A percentile compares a stretch with the other conserved stretches of the same genome.
These are phyloP conservation scores for Camillea tinctor DNA, from an alignment of 2,329 filamentous ascomycete genomes.

Conservation along the genomic window DNA sequence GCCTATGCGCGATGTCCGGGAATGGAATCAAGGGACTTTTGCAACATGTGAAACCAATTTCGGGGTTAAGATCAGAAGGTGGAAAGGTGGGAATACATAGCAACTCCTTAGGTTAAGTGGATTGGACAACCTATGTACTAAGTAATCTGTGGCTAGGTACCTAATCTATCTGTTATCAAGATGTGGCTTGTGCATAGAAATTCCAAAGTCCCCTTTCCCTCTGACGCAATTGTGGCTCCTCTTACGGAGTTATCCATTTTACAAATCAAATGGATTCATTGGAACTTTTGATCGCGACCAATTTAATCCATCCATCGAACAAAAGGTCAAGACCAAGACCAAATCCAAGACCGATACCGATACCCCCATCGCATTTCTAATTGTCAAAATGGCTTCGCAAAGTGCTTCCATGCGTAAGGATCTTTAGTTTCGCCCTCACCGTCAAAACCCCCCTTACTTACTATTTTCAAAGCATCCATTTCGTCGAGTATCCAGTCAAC, in stretches of 20 bases:
- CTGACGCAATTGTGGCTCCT: neutral
- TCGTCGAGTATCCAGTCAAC: conserved; percentile 25
- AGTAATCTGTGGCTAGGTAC: too few relatives aligned
- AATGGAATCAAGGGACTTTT: neutral
- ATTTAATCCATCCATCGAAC: conserved; percentile 4
- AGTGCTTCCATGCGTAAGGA: conserved; percentile 25
- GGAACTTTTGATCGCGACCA: neutral
- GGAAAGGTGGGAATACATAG: too few relatives aligned
- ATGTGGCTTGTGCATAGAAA: too few relatives aligned
- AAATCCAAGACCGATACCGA: neutral
- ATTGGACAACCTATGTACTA: too few relatives aligned
- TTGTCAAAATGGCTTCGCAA: conserved; percentile 16
- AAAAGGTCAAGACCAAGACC: conserved; percentile 1
- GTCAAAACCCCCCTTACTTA: conserved; percentile 13
- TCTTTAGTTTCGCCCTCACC: neutral
- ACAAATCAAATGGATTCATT: neutral
- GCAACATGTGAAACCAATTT: neutral
- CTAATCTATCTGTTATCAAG: too few relatives aligned
- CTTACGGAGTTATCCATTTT: too few relatives aligned
- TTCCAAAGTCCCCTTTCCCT: too few relatives aligned
- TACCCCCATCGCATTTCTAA: conserved; percentile 1
- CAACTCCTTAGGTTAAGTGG: too few relatives aligned
- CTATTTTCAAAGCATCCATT: conserved; percentile 23
- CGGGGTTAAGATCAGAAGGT: neutral
- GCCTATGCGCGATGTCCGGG: neutral